phyloP scores from a whole-genome alignment of 192 early-diverging fungal genomes.

The Rhizoclosmatium globosum region DNA sequence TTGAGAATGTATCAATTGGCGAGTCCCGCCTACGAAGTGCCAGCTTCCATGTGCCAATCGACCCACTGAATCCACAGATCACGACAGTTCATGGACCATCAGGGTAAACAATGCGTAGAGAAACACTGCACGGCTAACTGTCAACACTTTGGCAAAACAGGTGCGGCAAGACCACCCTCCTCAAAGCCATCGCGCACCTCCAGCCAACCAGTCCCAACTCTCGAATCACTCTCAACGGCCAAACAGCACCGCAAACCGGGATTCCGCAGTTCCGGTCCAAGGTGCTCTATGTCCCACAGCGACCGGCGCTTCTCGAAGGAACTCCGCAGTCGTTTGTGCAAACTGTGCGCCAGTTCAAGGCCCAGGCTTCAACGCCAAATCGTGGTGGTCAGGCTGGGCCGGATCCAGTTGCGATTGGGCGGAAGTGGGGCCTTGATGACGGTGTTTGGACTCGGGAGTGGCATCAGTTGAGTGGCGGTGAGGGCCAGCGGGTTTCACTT shows the following conservation, averaged over 20 bases:
- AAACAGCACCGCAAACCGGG: conserved; percentile 38
- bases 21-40: too few species aligned
- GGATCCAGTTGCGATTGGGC: too few species aligned
- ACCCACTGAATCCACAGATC: conserved; percentile 11
- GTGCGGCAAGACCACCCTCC: conserved; percentile 86
- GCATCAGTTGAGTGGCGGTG: conserved; percentile 83
- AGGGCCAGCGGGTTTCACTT: conserved; percentile 81
- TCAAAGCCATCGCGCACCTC: conserved; percentile 83
- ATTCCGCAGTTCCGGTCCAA: conserved; percentile 78
- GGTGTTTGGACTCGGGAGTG: conserved; percentile 80
- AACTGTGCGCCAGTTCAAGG: background rate
- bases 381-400: too few species aligned
- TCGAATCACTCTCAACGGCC: conserved; percentile 59
- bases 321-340: conserved; percentile 62
- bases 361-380: too few species aligned
- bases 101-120: conserved; percentile 58
- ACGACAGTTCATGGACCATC: conserved; percentile 31
- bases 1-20: too few species aligned
- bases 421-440: conserved; percentile 69
- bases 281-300: conserved; percentile 89
- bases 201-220: conserved; percentile 69
- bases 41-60: conserved; percentile 6
- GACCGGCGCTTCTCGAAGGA: conserved; percentile 73
- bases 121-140: conserved; percentile 67
- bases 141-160: too few species aligned